These are phyloP conservation scores for Pyricularia pennisetigena DNA, from an alignment of 2,329 filamentous ascomycete genomes.

Conservation along the genomic window DNA sequence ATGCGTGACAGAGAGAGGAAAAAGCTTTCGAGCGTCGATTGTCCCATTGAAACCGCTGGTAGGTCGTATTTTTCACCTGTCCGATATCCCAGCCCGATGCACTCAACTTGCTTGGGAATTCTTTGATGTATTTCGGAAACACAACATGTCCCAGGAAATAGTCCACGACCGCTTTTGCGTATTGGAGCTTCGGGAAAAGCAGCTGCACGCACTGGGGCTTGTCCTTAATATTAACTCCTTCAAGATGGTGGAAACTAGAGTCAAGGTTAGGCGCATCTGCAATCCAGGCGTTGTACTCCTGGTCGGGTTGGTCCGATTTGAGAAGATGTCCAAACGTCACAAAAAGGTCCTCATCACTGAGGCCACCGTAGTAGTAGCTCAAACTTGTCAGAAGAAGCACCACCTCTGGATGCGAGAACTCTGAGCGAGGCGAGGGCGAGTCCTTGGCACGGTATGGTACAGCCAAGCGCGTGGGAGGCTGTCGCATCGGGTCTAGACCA, in stretches of 20 bases:
- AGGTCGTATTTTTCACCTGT: slow-evolving; percentile 27
- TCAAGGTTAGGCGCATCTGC: slow-evolving; percentile 22
- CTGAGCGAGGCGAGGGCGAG: slow-evolving; percentile 40
- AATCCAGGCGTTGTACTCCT: slow-evolving; percentile 42
- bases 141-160: slow-evolving; percentile 51
- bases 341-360: slow-evolving; percentile 39
- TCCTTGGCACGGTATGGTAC: slow-evolving; percentile 55
- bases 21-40: slow-evolving; percentile 46
- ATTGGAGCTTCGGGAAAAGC: slow-evolving; percentile 43
- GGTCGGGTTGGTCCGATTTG: slow-evolving; percentile 37
- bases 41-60: slow-evolving; percentile 64
- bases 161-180: slow-evolving; percentile 45
- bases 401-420: slow-evolving; percentile 54
- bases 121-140: slow-evolving; percentile 51
- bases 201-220: slow-evolving; percentile 28
- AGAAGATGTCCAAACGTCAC: slow-evolving; percentile 34
- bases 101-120: slow-evolving; percentile 54
- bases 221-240: slow-evolving; percentile 51
- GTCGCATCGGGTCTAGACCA: slow-evolving; percentile 36
- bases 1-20: slow-evolving; percentile 48
- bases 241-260: slow-evolving; percentile 26
- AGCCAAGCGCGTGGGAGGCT: slow-evolving; percentile 33
- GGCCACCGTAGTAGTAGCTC: slow-evolving; percentile 46
- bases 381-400: slow-evolving; percentile 45
- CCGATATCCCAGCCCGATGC: slow-evolving; percentile 60